Evolutionary conservation across 2,329 filamentous ascomycete species (phyloP).

Genomic region (Paracoccidioides brasiliensis): DNA sequence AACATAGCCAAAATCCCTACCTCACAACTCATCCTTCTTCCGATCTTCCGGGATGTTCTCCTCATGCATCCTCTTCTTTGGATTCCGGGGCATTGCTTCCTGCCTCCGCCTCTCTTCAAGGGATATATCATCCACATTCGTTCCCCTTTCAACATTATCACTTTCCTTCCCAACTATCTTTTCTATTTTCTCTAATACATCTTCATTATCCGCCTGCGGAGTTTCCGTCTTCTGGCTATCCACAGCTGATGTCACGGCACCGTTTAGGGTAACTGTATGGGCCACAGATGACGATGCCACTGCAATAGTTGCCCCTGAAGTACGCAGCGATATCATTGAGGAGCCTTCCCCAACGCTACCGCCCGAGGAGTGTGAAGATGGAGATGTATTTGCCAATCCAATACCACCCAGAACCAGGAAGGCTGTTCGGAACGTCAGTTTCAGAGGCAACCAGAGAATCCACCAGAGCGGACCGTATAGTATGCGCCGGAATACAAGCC

Average conservation of each 20-base stretch:
- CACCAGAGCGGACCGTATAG: constrained; percentile 86
- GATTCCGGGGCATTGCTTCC: constrained; percentile 30
- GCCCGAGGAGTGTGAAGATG: not conserved
- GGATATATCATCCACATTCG: constrained; percentile 22
- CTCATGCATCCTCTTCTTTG: constrained; percentile 39
- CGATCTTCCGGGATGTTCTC: constrained; percentile 20
- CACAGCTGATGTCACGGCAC: not conserved
- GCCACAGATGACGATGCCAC: not conserved
- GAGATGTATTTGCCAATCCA: not conserved
- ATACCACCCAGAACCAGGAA: constrained; percentile 39
- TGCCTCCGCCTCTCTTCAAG: constrained; percentile 24
- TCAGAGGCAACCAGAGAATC: constrained; percentile 73
- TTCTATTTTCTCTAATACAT: constrained; percentile 30
- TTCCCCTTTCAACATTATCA: constrained; percentile 15
- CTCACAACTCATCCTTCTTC: constrained; percentile 11
- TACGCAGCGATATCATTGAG: constrained; percentile 15
- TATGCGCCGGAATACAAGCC: constrained; percentile 74
- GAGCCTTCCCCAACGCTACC: constrained; percentile 14
- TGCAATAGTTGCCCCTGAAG: not conserved
- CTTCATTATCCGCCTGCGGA: constrained; percentile 13
- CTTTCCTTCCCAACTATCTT: constrained; percentile 24
- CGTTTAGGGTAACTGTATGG: not conserved
- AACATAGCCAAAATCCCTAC: not conserved
- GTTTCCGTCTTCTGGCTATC: not conserved
- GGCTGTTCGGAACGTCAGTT: constrained; percentile 47